These are phyloP conservation scores for Puccinia brachypodii DNA, from an alignment of 1,284 basidiomycete species.

Conservation along the genomic window DNA sequence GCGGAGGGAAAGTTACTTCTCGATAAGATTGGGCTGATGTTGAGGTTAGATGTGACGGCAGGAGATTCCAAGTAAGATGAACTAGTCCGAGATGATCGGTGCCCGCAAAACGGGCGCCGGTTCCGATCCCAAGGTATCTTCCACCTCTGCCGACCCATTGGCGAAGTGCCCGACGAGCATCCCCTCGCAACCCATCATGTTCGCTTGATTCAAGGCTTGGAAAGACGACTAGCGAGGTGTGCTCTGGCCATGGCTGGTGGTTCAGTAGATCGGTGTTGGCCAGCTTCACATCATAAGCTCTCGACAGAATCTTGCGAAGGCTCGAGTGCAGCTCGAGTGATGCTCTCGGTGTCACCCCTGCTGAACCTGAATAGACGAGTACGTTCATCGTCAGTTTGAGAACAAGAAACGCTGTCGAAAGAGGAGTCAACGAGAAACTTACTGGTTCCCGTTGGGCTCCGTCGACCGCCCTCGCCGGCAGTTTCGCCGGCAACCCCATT, in stretches of 20 bases:
- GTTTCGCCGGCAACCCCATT: no score
- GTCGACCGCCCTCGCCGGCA: no score
- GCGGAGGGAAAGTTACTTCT: background rate
- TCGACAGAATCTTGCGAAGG: conserved; percentile 23
- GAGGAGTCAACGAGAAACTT: background rate
- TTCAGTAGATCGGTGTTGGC: conserved; percentile 23
- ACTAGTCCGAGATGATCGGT: background rate
- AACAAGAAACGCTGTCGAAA: background rate
- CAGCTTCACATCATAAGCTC: conserved; percentile 39
- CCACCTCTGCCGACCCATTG: conserved; percentile 42
- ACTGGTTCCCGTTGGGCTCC: background rate
- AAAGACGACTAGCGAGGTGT: conserved; percentile 29
- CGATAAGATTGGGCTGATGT: background rate
- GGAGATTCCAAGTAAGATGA: conserved; percentile 2
- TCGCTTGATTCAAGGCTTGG: conserved; percentile 23
- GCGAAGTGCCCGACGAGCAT: conserved; percentile 6
- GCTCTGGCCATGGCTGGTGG: conserved; percentile 41
- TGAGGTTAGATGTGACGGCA: background rate
- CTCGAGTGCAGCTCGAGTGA: background rate
- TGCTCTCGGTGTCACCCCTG: background rate
- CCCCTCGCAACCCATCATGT: background rate
- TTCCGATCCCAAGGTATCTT: conserved; percentile 31
- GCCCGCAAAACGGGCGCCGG: conserved; percentile 15
- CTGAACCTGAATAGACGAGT: conserved; percentile 39
- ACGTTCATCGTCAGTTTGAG: conserved; percentile 32